Base-by-base conservation (phyloP, 2,329 filamentous ascomycete species). In the Alternaria ethzedia region DNA sequence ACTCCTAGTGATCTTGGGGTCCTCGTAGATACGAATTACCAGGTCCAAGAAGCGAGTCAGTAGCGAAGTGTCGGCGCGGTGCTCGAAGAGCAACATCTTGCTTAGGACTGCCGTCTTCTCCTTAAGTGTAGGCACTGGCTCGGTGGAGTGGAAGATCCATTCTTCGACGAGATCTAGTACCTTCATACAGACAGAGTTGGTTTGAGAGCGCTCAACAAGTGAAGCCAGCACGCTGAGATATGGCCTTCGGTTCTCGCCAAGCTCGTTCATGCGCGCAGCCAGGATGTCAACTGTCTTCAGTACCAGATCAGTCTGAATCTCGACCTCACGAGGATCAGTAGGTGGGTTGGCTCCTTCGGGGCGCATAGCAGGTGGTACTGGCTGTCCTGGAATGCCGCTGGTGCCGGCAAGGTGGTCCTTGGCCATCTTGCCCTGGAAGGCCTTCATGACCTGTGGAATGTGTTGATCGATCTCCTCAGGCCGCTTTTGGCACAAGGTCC, bases 61-160 rank as follows among this genome's bases (percentile, higher is more conserved):
- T 82, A 99, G 90, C 0, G 91, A 93, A 30, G 90, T 88, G 76
- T 98, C 95, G 26, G 87, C 83, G 43, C 96, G 88, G 61, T 92
- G 89, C 80, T 99, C 96, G 71, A 99, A 99, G 0, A 94, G 90
- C 15, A 98, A 84, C 96, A 99, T 99, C 82, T 99, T 99, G 74
- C 97, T 94, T n/a, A 99, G 83, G 1, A 99, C 96, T 1, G 96
- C 96, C 0, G 95, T 98, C 84, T 99, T 99, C 81, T 99, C 96
- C 80, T 99, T 99, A 2, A 99, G 86, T 0, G 96, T 99, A 0
- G 96, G 96, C 86, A 96, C 97, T 2, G 94, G 96, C 67, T 97
- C 96, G 62, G 93, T 94, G 0, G 93, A 96, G 69, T 93, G 89
- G 84, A 99, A 99, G 6, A 99, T 92, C 96, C 96, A 99, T 30